These are phyloP conservation scores for Solanum corneliomulleri DNA, from an alignment of 257 asterid genomes.

Conservation along the genomic window DNA sequence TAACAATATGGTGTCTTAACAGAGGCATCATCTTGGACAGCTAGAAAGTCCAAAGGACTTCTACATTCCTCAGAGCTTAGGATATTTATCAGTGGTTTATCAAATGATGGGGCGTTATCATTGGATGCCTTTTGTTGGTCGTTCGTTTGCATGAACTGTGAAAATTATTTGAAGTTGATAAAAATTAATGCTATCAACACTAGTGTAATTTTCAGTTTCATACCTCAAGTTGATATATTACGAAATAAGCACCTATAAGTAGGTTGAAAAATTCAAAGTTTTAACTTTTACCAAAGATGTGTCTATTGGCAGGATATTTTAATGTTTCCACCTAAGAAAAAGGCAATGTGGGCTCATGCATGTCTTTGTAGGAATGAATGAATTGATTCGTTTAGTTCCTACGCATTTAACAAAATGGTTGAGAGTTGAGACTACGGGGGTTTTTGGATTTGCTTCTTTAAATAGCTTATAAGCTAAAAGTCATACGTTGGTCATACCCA, in stretches of 20 bases:
- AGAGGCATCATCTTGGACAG: not conserved
- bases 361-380: not conserved
- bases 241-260: not conserved
- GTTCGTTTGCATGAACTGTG: not conserved
- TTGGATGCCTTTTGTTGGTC: not conserved
- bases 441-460: not conserved
- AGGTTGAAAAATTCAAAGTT: not conserved
- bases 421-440: not conserved
- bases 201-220: not conserved
- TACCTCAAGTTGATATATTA: not conserved
- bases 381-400: not conserved
- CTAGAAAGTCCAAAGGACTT: not conserved
- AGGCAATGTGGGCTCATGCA: not conserved
- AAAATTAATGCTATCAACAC: not conserved
- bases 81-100: not conserved
- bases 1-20: not conserved
- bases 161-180: not conserved
- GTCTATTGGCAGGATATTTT: not conserved
- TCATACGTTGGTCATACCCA: not conserved
- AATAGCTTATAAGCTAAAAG: not conserved
- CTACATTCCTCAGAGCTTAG: not conserved
- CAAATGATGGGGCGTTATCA: not conserved
- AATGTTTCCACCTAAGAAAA: not conserved
- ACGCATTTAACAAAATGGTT: not conserved
- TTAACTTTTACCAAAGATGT: not conserved